These are phyloP conservation scores for Dentipellis fragilis DNA, from an alignment of 768 basidiomycete genomes.

Conservation along the genomic window DNA sequence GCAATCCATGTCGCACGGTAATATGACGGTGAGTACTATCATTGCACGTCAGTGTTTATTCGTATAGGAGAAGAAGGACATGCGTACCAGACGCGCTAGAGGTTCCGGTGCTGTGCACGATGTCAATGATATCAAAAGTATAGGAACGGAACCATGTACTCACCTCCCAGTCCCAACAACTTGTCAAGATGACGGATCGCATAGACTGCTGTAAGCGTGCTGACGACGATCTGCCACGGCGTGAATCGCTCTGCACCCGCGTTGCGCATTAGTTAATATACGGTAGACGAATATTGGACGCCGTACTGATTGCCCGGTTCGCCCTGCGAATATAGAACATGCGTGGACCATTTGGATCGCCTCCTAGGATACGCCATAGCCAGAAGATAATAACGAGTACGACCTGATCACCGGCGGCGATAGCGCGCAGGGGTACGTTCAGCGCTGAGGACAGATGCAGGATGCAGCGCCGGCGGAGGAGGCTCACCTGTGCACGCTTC, in stretches of 20 bases:
- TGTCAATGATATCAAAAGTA: not conserved
- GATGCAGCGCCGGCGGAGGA: not conserved
- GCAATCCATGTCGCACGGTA: slow-evolving; percentile 94
- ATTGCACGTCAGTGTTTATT: not conserved
- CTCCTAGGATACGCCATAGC: slow-evolving; percentile 68
- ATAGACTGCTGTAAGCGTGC: slow-evolving; percentile 78
- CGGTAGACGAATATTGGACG: not conserved
- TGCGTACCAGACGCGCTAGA: slow-evolving; percentile 70
- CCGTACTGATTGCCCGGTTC: slow-evolving; percentile 54
- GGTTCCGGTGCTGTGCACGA: slow-evolving; percentile 75
- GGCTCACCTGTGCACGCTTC: slow-evolving; percentile 71
- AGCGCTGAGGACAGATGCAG: not conserved
- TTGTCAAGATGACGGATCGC: slow-evolving; percentile 78
- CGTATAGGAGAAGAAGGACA: not conserved
- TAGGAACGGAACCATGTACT: slow-evolving; percentile 17
- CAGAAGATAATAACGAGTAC: slow-evolving; percentile 89
- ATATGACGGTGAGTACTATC: slow-evolving; percentile 82
- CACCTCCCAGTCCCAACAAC: slow-evolving; percentile 74
- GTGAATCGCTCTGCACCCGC: slow-evolving; percentile 56
- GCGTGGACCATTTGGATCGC: slow-evolving; percentile 54
- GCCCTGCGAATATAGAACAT: slow-evolving; percentile 51
- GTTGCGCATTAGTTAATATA: not conserved
- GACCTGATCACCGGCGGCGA: slow-evolving; percentile 39
- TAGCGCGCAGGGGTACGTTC: not conserved
- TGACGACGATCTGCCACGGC: slow-evolving; percentile 92